Evolutionary conservation across 495 filamentous ascomycete species (phyloP).

Genomic region (Letharia columbiana): DNA sequence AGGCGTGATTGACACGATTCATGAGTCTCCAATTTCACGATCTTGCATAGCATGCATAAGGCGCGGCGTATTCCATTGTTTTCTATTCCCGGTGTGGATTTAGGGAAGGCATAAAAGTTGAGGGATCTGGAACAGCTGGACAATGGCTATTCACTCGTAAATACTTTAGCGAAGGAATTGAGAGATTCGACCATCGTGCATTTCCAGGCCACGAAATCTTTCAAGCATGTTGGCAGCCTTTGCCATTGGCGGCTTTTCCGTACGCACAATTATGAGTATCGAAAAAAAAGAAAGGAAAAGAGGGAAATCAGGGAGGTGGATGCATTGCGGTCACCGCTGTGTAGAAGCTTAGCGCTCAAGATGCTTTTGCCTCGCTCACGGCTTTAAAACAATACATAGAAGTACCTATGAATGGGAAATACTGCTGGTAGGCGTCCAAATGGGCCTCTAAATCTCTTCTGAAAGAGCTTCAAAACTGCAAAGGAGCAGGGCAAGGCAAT

Average conservation of each 20-base stretch:
- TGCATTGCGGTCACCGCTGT: too few relatives aligned
- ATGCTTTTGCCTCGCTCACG: too few relatives aligned
- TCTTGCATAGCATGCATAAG: slow-evolving; percentile 10
- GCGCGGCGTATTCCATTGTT: neutral
- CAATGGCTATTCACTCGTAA: neutral
- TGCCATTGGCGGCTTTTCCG: neutral
- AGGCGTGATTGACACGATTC: neutral
- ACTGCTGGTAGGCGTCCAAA: neutral
- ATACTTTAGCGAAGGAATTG: neutral
- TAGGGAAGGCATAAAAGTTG: neutral
- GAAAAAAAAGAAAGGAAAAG: neutral
- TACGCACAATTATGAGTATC: neutral
- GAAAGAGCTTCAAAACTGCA: neutral
- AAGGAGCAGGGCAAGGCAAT: neutral
- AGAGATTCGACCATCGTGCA: neutral
- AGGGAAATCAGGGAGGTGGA: neutral
- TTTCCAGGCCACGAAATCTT: neutral
- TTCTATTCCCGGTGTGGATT: neutral
- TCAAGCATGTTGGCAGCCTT: neutral
- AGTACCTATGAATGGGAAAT: neutral
- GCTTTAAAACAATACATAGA: neutral
- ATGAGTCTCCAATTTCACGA: neutral
- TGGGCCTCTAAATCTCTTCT: neutral
- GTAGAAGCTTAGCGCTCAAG: too few relatives aligned
- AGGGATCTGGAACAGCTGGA: neutral